Conservation (phyloP, 2,329 filamentous ascomycete species). For the Fusarium pseudoanthophilum region DNA sequence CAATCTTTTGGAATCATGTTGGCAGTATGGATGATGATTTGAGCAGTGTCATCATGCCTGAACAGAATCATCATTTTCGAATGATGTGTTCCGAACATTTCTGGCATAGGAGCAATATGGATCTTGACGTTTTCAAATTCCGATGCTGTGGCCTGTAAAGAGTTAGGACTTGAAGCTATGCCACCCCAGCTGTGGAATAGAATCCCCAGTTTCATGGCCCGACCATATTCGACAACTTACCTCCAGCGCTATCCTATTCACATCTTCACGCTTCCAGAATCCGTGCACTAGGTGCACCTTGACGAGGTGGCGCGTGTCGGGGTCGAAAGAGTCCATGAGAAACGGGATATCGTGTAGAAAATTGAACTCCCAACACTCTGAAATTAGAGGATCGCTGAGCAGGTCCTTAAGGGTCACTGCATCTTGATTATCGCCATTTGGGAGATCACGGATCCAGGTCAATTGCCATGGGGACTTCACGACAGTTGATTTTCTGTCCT, state of each 20-base stretch:
- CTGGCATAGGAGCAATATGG: conserved; percentile 81
- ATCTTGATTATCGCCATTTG: conserved; percentile 69
- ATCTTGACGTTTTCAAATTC: conserved; percentile 75
- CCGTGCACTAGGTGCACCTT: conserved; percentile 68
- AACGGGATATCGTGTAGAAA: conserved; percentile 71
- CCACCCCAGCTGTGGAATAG: background rate
- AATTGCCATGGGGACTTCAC: conserved; percentile 76
- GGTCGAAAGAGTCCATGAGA: conserved; percentile 64
- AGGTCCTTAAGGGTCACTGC: conserved; percentile 74
- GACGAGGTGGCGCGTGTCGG: conserved; percentile 60
- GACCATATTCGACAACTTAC: conserved; percentile 52
- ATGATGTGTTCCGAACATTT: conserved; percentile 87
- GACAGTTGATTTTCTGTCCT: conserved; percentile 29
- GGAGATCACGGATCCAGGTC: conserved; percentile 74
- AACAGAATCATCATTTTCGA: conserved; percentile 89
- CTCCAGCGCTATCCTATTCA: conserved; percentile 65
- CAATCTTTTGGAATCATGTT: conserved; percentile 93
- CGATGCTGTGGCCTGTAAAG: conserved; percentile 66
- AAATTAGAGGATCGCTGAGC: conserved; percentile 78
- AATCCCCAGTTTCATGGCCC: background rate
- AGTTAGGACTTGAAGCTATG: conserved; percentile 9
- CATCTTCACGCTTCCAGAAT: conserved; percentile 75
- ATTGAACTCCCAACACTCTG: conserved; percentile 78
- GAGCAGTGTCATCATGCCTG: conserved; percentile 78
- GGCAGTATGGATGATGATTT: conserved; percentile 87